Conservation (phyloP, 176 grass and related monocot genomes). For the Calamus simplicifolius region DNA sequence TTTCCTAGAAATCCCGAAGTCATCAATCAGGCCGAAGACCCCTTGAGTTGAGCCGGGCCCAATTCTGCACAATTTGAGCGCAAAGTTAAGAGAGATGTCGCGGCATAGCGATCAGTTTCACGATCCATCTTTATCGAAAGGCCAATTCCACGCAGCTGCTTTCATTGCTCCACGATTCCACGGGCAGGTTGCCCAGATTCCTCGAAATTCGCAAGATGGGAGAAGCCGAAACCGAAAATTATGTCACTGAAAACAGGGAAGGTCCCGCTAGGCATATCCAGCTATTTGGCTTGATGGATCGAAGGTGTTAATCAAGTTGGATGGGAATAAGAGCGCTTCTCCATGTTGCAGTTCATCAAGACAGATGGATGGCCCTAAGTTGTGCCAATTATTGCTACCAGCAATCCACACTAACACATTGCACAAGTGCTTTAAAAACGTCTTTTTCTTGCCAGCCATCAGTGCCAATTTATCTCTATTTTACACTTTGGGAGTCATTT, state of each 20-base stretch:
- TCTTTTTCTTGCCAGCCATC: no score
- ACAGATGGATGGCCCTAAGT: no score
- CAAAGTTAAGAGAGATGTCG: conserved; percentile 29
- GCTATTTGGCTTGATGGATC: background rate
- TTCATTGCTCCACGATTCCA: background rate
- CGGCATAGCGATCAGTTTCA: conserved; percentile 13
- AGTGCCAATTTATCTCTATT: no score
- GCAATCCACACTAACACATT: no score
- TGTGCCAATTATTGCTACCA: no score
- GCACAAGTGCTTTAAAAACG: no score
- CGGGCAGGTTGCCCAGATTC: conserved; percentile 8
- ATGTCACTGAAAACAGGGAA: conserved; percentile 23
- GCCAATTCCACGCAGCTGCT: conserved; percentile 31
- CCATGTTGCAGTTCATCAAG: background rate
- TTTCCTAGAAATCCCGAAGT: no score
- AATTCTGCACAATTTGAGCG: conserved; percentile 8
- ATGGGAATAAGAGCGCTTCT: conserved; percentile 5
- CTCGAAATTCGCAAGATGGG: background rate
- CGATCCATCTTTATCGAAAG: conserved; percentile 17
- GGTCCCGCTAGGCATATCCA: conserved; percentile 12
- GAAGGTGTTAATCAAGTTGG: conserved; percentile 10
- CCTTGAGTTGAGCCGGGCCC: background rate
- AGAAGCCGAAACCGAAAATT: conserved; percentile 7
- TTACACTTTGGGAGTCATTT: no score
- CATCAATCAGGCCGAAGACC: conserved; percentile 23